Evolutionary conservation across 2,329 filamentous ascomycete genomes (phyloP).

Genomic region (Sporothrix brasiliensis): DNA sequence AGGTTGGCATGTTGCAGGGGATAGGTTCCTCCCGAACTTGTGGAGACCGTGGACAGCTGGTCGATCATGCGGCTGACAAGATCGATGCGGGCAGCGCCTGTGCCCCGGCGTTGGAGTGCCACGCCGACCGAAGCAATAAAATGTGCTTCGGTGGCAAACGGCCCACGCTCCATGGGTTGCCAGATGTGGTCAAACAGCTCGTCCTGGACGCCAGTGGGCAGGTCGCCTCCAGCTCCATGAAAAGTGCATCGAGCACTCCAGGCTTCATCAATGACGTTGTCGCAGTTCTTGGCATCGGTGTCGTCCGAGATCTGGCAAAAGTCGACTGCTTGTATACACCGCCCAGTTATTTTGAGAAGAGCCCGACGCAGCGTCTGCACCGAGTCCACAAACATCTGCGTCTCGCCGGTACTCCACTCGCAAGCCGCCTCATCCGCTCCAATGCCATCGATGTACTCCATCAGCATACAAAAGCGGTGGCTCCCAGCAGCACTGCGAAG

Average conservation of each 20-base stretch:
- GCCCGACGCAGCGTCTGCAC: slow-evolving; percentile 4
- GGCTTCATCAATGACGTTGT: background rate
- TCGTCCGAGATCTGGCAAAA: background rate
- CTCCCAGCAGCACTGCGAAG: background rate
- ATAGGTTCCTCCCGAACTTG: background rate
- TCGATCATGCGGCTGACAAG: slow-evolving; percentile 29
- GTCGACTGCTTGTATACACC: background rate
- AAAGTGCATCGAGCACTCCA: background rate
- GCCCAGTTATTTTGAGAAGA: background rate
- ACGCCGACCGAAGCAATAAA: slow-evolving; percentile 16
- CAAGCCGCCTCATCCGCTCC: slow-evolving; percentile 23
- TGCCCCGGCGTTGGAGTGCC: slow-evolving; percentile 21
- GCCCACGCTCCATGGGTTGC: slow-evolving; percentile 14
- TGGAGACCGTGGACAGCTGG: background rate
- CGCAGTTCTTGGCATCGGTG: background rate
- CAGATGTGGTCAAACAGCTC: slow-evolving; percentile 28
- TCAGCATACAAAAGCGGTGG: slow-evolving; percentile 8
- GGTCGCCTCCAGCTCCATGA: background rate
- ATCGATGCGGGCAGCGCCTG: background rate
- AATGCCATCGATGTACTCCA: slow-evolving; percentile 30
- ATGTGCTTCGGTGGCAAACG: slow-evolving; percentile 1
- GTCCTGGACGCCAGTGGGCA: background rate
- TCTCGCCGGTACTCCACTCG: slow-evolving; percentile 24
- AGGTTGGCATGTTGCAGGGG: slow-evolving; percentile 32
- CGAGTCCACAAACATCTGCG: background rate